phyloP scores from a whole-genome alignment of 257 asterid genomes.

The Lantana camara region DNA sequence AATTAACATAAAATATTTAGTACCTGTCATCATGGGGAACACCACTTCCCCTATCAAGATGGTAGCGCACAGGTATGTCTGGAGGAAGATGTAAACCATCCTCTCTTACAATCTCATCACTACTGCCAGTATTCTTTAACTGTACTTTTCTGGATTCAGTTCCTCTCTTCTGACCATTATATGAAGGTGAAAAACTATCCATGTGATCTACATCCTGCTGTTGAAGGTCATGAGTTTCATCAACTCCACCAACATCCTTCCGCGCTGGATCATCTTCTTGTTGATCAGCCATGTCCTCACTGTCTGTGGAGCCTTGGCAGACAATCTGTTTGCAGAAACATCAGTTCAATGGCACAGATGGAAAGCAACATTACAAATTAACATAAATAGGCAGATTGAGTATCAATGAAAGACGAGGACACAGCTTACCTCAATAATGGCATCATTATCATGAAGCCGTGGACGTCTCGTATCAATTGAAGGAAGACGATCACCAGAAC shows the following conservation, averaged over 20 bases:
- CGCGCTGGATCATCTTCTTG: conserved; percentile 43
- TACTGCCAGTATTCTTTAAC: conserved; percentile 32
- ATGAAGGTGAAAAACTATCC: conserved; percentile 43
- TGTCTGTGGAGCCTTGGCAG: conserved; percentile 64
- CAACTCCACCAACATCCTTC: conserved; percentile 48
- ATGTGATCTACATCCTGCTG: conserved; percentile 47
- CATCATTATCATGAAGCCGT: conserved; percentile 79
- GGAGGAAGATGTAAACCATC: conserved; percentile 37
- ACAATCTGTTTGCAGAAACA: conserved; percentile 57
- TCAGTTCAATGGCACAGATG: conserved; percentile 3
- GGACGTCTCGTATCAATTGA: conserved; percentile 89
- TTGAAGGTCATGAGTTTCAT: conserved; percentile 51
- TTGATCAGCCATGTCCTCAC: conserved; percentile 54
- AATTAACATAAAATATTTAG: conserved; percentile 21
- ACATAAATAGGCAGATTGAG: conserved; percentile 8
- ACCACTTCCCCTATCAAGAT: too few species aligned
- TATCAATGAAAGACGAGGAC: conserved; percentile 23
- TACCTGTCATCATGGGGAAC: conserved; percentile 63
- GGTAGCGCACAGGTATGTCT: too few species aligned
- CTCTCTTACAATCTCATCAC: conserved; percentile 44
- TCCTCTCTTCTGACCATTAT: conserved; percentile 53
- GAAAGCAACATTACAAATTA: not conserved
- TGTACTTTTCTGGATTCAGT: conserved; percentile 46
- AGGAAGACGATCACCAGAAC: conserved; percentile 85
- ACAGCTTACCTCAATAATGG: conserved; percentile 70